These are phyloP conservation scores for Malassezia yamatoensis DNA, from an alignment of 1,284 basidiomycete genomes.

Conservation along the genomic window DNA sequence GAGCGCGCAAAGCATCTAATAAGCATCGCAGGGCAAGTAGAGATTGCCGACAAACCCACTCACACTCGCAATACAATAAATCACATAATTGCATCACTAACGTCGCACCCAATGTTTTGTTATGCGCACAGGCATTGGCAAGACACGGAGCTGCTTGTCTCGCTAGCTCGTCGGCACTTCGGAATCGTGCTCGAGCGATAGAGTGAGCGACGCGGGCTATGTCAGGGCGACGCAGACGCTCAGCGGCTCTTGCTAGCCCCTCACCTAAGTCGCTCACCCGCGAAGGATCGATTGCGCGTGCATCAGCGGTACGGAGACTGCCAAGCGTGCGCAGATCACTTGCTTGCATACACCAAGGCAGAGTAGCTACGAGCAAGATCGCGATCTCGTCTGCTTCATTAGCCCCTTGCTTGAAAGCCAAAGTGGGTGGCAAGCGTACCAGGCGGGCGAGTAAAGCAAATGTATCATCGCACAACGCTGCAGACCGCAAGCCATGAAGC, in stretches of 20 bases:
- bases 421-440: not conserved
- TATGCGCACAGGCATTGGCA: slow-evolving; percentile 24
- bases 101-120: not conserved
- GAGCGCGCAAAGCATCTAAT: slow-evolving; percentile 54
- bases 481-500: slow-evolving; percentile 70
- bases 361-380: slow-evolving; percentile 61
- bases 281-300: not conserved
- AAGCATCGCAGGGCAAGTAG: slow-evolving; percentile 81
- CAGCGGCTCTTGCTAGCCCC: slow-evolving; percentile 57
- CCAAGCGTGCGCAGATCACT: slow-evolving; percentile 52
- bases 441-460: slow-evolving; percentile 58
- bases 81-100: slow-evolving; percentile 71
- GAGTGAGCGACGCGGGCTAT: slow-evolving; percentile 76
- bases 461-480: slow-evolving; percentile 60
- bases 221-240: slow-evolving; percentile 63
- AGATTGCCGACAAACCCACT: slow-evolving; percentile 71
- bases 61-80: slow-evolving; percentile 71
- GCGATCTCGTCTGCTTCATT: not conserved
- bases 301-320: not conserved
- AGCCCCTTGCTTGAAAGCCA: not conserved
- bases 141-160: slow-evolving; percentile 76
- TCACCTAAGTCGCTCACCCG: slow-evolving; percentile 2
- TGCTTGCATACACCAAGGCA: slow-evolving; percentile 81
- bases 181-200: slow-evolving; percentile 75
- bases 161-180: slow-evolving; percentile 85